Base-by-base conservation (phyloP, 2,329 filamentous ascomycete genomes). In the Coleophoma crateriformis region DNA sequence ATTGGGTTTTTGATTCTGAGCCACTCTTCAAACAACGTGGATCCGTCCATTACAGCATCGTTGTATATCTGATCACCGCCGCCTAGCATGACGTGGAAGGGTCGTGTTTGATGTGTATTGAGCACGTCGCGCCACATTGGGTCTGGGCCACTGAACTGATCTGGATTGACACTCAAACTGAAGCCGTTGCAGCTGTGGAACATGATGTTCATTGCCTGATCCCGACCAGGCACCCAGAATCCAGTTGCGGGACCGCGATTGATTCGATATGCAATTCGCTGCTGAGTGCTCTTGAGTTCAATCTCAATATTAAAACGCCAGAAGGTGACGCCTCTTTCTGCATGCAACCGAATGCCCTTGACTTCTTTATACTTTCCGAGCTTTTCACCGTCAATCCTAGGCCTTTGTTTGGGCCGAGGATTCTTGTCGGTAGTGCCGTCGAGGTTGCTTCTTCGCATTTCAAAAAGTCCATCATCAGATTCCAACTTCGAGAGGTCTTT, bases 181-280 rank as follows among this genome's bases (percentile, higher is more conserved):
- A 99, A 99, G 2, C 95, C 94, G 66, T 99, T 99, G 73, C 94
- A 96, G 65, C 88, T 96, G 71, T 97, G 82, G 71, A 96, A 99
- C 90, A 97, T 96, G 65, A 96, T 88, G 70, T 97, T 96, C 94
- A 99, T 99, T 2, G 87, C 81, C 65, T 95, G 79, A 14, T 83
- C 86, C 45, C 77, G 80, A 33, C 86, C 87, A 5, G 95, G 94
- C 1, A 99, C 90, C 92, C 94, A 99, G 67, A 99, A 99, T 1
- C 87, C 89, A 47, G 88, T 84, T 2, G 89, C 82, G 6, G 92
- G 91, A 0, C 94, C 92, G 43, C 85, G 79, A 63, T 99, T 99
- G 72, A 99, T 95, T 48, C 91, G 88, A 68, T 99, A 99, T 0
- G 91, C 92, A 55, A 99, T 87, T 37, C 92, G 85, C 60, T 91